Conservation (phyloP, 2,329 filamentous ascomycete species). For the Arachnomyces sp. region DNA sequence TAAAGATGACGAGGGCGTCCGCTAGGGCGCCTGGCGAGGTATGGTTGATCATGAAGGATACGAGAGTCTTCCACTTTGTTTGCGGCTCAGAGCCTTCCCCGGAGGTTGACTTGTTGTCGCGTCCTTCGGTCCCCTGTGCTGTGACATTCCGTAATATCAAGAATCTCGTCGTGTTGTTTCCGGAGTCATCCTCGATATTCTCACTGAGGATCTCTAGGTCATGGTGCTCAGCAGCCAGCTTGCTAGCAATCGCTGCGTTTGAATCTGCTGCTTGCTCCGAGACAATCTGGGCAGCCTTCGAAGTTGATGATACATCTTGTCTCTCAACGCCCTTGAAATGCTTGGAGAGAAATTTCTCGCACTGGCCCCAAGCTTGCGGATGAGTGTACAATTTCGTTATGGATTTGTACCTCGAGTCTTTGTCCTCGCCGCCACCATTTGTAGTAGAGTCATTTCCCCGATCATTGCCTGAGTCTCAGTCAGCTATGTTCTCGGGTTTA, state of each 20-base stretch:
- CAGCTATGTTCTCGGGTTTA: too few species aligned
- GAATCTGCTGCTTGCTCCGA: conserved; percentile 50
- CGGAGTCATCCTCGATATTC: conserved; percentile 39
- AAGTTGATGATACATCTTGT: conserved; percentile 78
- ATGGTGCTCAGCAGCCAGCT: conserved; percentile 60
- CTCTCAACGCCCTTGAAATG: conserved; percentile 67
- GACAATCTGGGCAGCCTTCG: conserved; percentile 69
- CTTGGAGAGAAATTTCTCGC: conserved; percentile 61
- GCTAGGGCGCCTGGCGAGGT: conserved; percentile 71
- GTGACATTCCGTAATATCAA: conserved; percentile 33
- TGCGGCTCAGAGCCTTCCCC: background rate
- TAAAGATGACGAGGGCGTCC: conserved; percentile 71
- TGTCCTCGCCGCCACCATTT: conserved; percentile 26
- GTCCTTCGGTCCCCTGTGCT: conserved; percentile 17
- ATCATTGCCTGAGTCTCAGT: background rate
- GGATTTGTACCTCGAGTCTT: conserved; percentile 45
- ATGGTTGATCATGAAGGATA: conserved; percentile 78
- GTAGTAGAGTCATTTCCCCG: conserved; percentile 21
- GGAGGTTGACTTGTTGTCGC: conserved; percentile 4
- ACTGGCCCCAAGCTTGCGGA: conserved; percentile 93
- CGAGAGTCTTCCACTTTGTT: conserved; percentile 55
- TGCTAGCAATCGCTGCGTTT: conserved; percentile 70
- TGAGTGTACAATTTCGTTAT: conserved; percentile 80
- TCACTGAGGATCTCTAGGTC: conserved; percentile 57
- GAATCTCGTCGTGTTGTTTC: conserved; percentile 41